These are phyloP conservation scores for Capronia americana DNA, from an alignment of 2,329 filamentous ascomycete genomes.

Conservation along the genomic window DNA sequence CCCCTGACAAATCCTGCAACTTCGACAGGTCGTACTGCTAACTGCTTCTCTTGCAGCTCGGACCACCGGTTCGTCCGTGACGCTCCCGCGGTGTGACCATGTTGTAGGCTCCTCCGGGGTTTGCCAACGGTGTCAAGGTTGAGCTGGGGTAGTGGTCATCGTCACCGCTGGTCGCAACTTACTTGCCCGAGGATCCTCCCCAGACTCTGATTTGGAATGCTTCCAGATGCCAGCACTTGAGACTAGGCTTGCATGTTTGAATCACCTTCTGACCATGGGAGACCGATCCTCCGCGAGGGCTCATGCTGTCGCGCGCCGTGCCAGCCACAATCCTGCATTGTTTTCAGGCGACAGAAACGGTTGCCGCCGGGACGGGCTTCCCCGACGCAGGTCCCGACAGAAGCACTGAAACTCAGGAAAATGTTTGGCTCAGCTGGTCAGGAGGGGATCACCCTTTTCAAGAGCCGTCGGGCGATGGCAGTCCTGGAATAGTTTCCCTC, in stretches of 20 bases:
- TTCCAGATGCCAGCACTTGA: constrained; percentile 28
- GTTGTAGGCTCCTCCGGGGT: constrained; percentile 6
- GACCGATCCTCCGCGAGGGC: constrained; percentile 16
- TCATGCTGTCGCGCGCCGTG: constrained; percentile 20
- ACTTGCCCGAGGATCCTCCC: not conserved
- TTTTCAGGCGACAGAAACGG: constrained; percentile 22
- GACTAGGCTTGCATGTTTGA: constrained; percentile 6
- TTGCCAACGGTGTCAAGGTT: constrained; percentile 12
- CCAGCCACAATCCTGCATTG: constrained; percentile 20
- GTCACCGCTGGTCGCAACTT: not conserved
- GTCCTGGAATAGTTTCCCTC: constrained; percentile 32
- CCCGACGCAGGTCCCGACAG: constrained; percentile 35
- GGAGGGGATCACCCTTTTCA: constrained; percentile 18
- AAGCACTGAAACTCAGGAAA: constrained; percentile 18
- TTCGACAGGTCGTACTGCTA: constrained; percentile 32
- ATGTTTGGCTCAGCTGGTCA: constrained; percentile 23
- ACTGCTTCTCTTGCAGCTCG: constrained; percentile 33
- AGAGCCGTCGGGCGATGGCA: constrained; percentile 23
- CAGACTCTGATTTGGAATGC: constrained; percentile 26
- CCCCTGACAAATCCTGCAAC: constrained; percentile 35
- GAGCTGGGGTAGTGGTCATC: not conserved
- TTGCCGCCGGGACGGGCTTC: constrained; percentile 30
- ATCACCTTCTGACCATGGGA: constrained; percentile 11
- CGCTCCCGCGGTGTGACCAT: constrained; percentile 25
- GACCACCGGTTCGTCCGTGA: constrained; percentile 36